Percentiles rank a stretch among this genome's conserved stretches.
These are phyloP conservation scores for Pseudopithomyces maydicus DNA, from an alignment of 2,329 filamentous ascomycete genomes.

Conservation along the genomic window DNA sequence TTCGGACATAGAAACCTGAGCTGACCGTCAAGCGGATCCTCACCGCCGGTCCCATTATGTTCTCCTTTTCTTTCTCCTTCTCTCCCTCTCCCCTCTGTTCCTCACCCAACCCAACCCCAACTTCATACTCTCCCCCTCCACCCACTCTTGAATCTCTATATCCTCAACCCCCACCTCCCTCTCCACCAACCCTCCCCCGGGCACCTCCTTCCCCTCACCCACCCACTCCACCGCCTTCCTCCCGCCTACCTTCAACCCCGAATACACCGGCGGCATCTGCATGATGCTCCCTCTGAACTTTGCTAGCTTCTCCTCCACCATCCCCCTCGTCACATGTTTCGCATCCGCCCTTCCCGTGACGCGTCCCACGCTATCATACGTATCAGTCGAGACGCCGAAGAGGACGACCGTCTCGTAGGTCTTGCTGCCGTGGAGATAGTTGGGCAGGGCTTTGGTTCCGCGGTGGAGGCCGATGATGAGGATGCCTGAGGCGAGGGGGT, in stretches of 20 bases:
- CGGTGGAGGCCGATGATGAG: slow-evolving; percentile 38
- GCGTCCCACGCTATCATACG: slow-evolving; percentile 32
- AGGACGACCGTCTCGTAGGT: slow-evolving; percentile 35
- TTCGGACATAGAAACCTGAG: slow-evolving; percentile 41
- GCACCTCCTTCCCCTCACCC: slow-evolving; percentile 28
- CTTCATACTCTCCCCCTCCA: slow-evolving; percentile 14
- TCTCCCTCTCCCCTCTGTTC: slow-evolving; percentile 22
- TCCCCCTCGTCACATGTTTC: slow-evolving; percentile 23
- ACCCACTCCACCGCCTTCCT: slow-evolving; percentile 38
- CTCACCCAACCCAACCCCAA: no score
- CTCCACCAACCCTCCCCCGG: slow-evolving; percentile 28
- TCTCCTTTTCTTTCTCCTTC: slow-evolving; percentile 10
- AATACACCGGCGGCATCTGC: slow-evolving; percentile 35
- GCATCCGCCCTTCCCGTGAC: slow-evolving; percentile 16
- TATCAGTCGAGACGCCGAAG: slow-evolving; percentile 37
- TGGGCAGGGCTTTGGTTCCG: slow-evolving; percentile 34
- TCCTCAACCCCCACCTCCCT: slow-evolving; percentile 35
- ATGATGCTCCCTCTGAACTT: slow-evolving; percentile 27
- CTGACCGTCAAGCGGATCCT: slow-evolving; percentile 29
- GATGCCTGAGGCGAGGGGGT: slow-evolving; percentile 35
- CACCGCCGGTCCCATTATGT: slow-evolving; percentile 25
- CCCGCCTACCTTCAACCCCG: slow-evolving; percentile 36
- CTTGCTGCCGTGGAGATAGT: slow-evolving; percentile 33
- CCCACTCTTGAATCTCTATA: slow-evolving; percentile 34
- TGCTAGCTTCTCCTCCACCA: slow-evolving; percentile 23